Evolutionary conservation across 129 eudicot genomes (phyloP), one percentile per base, ranked within the genome.

Genomic region (Gnaphalium uliginosum): DNA sequence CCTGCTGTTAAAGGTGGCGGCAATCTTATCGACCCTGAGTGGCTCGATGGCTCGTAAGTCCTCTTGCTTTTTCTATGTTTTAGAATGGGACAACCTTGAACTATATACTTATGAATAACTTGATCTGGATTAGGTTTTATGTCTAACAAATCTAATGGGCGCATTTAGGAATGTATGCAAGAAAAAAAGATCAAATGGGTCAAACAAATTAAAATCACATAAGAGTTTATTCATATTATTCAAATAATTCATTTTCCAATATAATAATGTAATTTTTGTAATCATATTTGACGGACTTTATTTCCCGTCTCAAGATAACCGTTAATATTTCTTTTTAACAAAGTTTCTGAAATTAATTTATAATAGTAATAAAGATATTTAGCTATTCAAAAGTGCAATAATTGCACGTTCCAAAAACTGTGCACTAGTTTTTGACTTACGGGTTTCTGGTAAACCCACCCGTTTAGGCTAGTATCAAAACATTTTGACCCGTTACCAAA

Each of bases 11-110:
- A 69, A 81, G 96, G 89, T 51, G 98, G 98, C 21, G 96, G 96
- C 78, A 86, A 83, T 80, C 72, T 93, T 41, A 32, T 86, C 35
- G 98, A 93, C 76, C 96, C 98, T 0, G 98, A 93, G 68, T 93
- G 98, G 98, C 98, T 93, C 59, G 96, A 93, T 80, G 98, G 98
- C 82, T 90, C 96, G 98, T 93, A 86, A 88, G 98, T 86, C 23
- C 8, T 43, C 11, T 27, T 46, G 18, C 14, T 32, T 27, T 33
- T 6, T n/a, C 15, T 50, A 0, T 46, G 4, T 68, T 13, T 17
- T 6, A 22, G 10, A 60, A 23, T 13, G 66, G 25, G 18, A 14
- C 66, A 61, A 14, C 26, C 4, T 24, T 14, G 66, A 60, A 13
- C 33, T 3, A 23, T 26, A 2, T 13, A 13, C 35, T 13, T 60